Conservation (phyloP, 108 stramenopile species). For the Cylindrotheca closterium region DNA sequence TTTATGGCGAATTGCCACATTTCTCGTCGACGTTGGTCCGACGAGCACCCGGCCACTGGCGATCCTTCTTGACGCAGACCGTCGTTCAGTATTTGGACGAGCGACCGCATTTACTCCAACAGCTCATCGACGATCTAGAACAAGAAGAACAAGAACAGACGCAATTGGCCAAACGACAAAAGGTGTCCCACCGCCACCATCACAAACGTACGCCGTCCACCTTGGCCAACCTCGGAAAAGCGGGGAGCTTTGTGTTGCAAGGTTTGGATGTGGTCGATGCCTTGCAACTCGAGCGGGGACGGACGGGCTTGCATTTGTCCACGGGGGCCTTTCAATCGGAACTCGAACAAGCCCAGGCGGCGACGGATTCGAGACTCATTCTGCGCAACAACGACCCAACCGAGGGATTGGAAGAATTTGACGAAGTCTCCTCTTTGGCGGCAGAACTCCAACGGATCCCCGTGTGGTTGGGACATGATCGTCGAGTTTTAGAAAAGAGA, state of each 20-base stretch:
- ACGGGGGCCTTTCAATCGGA: slow-evolving; percentile 4
- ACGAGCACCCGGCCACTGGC: slow-evolving; percentile 27
- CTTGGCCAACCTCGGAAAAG: slow-evolving; percentile 1
- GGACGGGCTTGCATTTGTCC: slow-evolving; percentile 16
- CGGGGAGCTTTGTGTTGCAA: slow-evolving; percentile 12
- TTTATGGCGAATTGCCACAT: slow-evolving; percentile 32
- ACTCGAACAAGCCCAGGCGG: slow-evolving; percentile 11
- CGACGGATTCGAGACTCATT: slow-evolving; percentile 9
- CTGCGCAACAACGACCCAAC: background rate
- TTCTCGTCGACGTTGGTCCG: slow-evolving; percentile 33
- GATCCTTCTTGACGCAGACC: slow-evolving; percentile 26
- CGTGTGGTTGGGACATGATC: slow-evolving; percentile 17
- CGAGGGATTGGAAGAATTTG: slow-evolving; percentile 6
- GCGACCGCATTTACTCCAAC: slow-evolving; percentile 22
- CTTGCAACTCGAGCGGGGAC: slow-evolving; percentile 23
- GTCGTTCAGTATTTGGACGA: slow-evolving; percentile 26
- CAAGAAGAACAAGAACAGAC: slow-evolving; percentile 12
- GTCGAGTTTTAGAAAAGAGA: slow-evolving; percentile 3
- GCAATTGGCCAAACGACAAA: background rate
- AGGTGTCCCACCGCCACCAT: background rate
- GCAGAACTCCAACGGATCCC: slow-evolving; percentile 15
- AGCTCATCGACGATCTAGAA: slow-evolving; percentile 21
- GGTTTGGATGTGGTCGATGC: slow-evolving; percentile 21
- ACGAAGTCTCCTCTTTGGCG: slow-evolving; percentile 13
- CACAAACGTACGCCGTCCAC: slow-evolving; percentile 5